A percentile compares a stretch with the other conserved stretches of the same genome.
Conservation (phyloP, 2,329 filamentous ascomycete species). For the Penicillium sp. region DNA sequence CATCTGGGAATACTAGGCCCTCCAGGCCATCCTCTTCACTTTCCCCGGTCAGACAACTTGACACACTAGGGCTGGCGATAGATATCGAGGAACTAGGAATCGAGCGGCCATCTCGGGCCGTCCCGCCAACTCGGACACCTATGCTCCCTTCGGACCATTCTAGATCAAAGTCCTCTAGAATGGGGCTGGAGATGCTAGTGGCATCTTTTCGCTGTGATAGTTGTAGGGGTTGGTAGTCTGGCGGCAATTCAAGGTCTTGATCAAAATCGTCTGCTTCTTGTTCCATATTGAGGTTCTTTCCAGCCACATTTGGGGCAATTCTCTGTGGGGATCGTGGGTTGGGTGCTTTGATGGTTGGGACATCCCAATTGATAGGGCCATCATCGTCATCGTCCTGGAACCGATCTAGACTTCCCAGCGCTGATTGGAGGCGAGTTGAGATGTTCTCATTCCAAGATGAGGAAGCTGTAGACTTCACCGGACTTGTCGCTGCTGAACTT, state of each 20-base stretch:
- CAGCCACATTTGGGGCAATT: constrained; percentile 52
- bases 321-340: constrained; percentile 58
- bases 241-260: constrained; percentile 69
- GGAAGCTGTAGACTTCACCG: constrained; percentile 35
- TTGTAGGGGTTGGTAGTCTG: constrained; percentile 61
- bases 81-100: constrained; percentile 84
- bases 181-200: constrained; percentile 61
- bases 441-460: constrained; percentile 32
- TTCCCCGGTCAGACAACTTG: constrained; percentile 85
- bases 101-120: constrained; percentile 73
- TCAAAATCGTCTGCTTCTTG: constrained; percentile 67
- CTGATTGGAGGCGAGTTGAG: constrained; percentile 56
- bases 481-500: constrained; percentile 48
- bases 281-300: constrained; percentile 47
- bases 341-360: constrained; percentile 66
- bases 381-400: constrained; percentile 64
- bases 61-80: constrained; percentile 86
- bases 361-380: constrained; percentile 63
- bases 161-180: constrained; percentile 71
- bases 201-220: constrained; percentile 62
- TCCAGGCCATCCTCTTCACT: constrained; percentile 92
- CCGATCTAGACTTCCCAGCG: constrained; percentile 57
- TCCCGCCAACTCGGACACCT: constrained; percentile 86
- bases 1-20: constrained; percentile 80
- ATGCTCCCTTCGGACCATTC: constrained; percentile 93